These are phyloP conservation scores for Pseudoperonospora humuli DNA, from an alignment of 352 stramenopile genomes.

Conservation along the genomic window DNA sequence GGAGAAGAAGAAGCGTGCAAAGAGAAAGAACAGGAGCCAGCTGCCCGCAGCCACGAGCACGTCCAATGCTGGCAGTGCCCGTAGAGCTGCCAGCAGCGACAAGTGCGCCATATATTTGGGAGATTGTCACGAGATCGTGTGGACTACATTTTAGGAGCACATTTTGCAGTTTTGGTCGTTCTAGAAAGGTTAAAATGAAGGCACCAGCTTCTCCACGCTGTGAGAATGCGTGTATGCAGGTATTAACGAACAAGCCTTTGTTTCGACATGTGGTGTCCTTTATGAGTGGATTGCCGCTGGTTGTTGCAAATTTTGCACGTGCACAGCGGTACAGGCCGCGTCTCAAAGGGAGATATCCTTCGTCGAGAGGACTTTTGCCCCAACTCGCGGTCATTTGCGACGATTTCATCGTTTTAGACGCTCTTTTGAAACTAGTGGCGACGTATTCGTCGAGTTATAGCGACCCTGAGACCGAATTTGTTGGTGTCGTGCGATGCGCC, in stretches of 20 bases:
- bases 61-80: slow-evolving; percentile 27
- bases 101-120: background rate
- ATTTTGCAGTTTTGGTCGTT: too few relatives aligned
- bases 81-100: slow-evolving; percentile 8
- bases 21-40: slow-evolving; percentile 54
- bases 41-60: slow-evolving; percentile 23
- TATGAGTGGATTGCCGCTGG: slow-evolving; percentile 24
- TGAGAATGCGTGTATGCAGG: slow-evolving; percentile 5
- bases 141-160: too few relatives aligned
- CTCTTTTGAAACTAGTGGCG: slow-evolving; percentile 6
- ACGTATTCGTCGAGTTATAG: slow-evolving; percentile 6
- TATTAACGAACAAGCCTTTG: slow-evolving; percentile 18
- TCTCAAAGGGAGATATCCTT: slow-evolving; percentile 23
- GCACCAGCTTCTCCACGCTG: background rate
- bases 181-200: background rate
- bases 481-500: slow-evolving; percentile 19
- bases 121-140: background rate
- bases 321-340: slow-evolving; percentile 15
- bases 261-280: slow-evolving; percentile 19
- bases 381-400: slow-evolving; percentile 26
- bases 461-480: slow-evolving; percentile 19
- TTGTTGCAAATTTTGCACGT: slow-evolving; percentile 14
- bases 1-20: slow-evolving; percentile 74
- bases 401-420: slow-evolving; percentile 13
- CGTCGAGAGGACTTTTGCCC: slow-evolving; percentile 10